Base-by-base conservation (phyloP, 441 rosid genomes). In the Macaranga tanarius region DNA sequence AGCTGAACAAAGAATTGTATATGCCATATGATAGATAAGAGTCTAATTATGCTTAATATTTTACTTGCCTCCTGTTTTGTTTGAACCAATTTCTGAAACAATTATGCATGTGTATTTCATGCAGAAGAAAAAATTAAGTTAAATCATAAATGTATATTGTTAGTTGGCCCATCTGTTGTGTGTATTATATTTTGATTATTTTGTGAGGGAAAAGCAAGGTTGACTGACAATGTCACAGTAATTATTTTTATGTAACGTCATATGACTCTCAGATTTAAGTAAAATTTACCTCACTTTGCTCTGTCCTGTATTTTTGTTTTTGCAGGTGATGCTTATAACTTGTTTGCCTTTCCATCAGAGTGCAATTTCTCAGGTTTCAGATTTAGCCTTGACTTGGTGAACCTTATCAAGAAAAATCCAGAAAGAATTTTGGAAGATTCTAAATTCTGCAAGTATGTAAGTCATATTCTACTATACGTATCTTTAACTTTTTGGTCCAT, bases 341-440 rank as follows among this genome's bases (percentile, higher is more conserved):
- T 95, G 78, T 95, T 95, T 77, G 98, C 95, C 65, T 88, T 92
- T 80, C 99, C 99, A 71, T 91, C 96, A 0, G 97, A 95, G 85
- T 92, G 99, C 87, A 95, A 92, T 86, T 95, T 95, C 90, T 87
- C 97, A n/a, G 99, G 99, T 70, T 72, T 83, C 76, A 90, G 93
- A 68, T 95, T 92, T 79, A 84, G 79, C 77, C 92, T 85, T 63
- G 91, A 90, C 78, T 76, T 92, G 83, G 95, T 91, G 79, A 91
- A 88, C 51, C 79, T 76, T 73, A 71, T 91, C 42, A 91, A 91
- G 87, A 87, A 89, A 85, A 85, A 84, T 67, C 38, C 86, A 1
- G 86, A 78, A 79, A 83, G 65, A 40, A 55, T 84, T 75, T 81
- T 89, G 72, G 81, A 75, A 77, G 86, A 80, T 76, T 86, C 97